Evolutionary conservation across 2,329 filamentous ascomycete species (phyloP).

Genomic region (Rhexocercosporidium sp.): DNA sequence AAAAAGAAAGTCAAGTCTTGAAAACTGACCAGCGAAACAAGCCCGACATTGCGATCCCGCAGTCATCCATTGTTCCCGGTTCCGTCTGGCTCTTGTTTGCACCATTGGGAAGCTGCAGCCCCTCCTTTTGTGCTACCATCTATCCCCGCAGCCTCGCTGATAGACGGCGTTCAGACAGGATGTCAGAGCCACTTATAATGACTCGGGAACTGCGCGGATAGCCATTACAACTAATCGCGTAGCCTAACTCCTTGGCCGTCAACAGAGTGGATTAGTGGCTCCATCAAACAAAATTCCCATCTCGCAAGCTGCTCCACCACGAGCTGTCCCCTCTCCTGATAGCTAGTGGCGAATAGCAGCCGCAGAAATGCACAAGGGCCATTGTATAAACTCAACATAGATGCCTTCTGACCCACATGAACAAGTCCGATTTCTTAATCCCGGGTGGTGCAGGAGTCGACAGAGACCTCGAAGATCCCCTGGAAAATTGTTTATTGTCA

Average conservation of each 20-base stretch:
- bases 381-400: too few species aligned
- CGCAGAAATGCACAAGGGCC: slow-evolving; percentile 2
- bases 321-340: background rate
- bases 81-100: background rate
- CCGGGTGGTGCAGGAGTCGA: slow-evolving; percentile 13
- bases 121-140: background rate
- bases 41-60: background rate
- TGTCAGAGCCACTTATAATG: background rate
- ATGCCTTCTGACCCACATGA: slow-evolving; percentile 17
- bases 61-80: too few species aligned
- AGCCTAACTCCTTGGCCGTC: slow-evolving; percentile 3
- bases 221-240: background rate
- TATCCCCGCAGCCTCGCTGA: background rate
- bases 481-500: slow-evolving; percentile 9
- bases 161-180: background rate
- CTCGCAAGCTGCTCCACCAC: background rate
- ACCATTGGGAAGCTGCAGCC: background rate
- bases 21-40: background rate
- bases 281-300: background rate
- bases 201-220: slow-evolving; percentile 4
- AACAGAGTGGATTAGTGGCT: background rate
- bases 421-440: slow-evolving; percentile 17
- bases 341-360: background rate
- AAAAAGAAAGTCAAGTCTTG: too few species aligned
- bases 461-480: slow-evolving; percentile 17